Percentiles rank a stretch among this genome's conserved stretches.
Conservation (phyloP, 2,329 filamentous ascomycete genomes). For the Botryotinia convoluta region DNA sequence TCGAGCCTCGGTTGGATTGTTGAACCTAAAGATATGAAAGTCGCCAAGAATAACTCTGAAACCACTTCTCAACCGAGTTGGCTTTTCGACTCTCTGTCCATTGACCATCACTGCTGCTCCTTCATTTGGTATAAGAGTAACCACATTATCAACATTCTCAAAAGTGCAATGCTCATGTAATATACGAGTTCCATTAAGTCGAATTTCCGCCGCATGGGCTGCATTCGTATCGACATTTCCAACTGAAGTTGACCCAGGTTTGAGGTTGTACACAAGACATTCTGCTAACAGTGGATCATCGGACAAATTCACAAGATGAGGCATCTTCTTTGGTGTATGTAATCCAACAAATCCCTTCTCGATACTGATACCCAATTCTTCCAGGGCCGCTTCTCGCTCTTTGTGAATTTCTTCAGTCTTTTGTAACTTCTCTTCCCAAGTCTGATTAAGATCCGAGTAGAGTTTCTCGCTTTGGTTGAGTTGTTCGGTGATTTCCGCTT, state of each 20-base stretch:
- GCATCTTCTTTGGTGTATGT: slow-evolving; percentile 98
- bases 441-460: slow-evolving; percentile 93
- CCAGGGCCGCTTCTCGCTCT: slow-evolving; percentile 88
- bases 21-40: slow-evolving; percentile 98
- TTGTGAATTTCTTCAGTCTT: slow-evolving; percentile 98
- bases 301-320: slow-evolving; percentile 96
- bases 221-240: slow-evolving; percentile 87
- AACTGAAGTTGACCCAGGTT: slow-evolving; percentile 89
- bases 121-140: slow-evolving; percentile 85
- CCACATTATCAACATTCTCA: slow-evolving; percentile 86
- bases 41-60: slow-evolving; percentile 95
- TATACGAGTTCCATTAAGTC: slow-evolving; percentile 90
- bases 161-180: slow-evolving; percentile 90
- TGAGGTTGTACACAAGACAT: slow-evolving; percentile 96
- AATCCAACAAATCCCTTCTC: slow-evolving; percentile 97
- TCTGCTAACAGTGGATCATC: slow-evolving; percentile 90
- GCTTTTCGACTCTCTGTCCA: slow-evolving; percentile 81
- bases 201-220: slow-evolving; percentile 76
- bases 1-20: slow-evolving; percentile 92
- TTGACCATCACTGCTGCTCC: slow-evolving; percentile 99
- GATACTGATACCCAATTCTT: slow-evolving; percentile 97
- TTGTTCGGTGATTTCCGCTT: slow-evolving; percentile 97
- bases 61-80: slow-evolving; percentile 82
- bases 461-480: slow-evolving; percentile 95
- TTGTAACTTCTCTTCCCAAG: slow-evolving; percentile 93